These are phyloP conservation scores for Coniochaeta pulveracea DNA, from an alignment of 2,329 filamentous ascomycete species.

Conservation along the genomic window DNA sequence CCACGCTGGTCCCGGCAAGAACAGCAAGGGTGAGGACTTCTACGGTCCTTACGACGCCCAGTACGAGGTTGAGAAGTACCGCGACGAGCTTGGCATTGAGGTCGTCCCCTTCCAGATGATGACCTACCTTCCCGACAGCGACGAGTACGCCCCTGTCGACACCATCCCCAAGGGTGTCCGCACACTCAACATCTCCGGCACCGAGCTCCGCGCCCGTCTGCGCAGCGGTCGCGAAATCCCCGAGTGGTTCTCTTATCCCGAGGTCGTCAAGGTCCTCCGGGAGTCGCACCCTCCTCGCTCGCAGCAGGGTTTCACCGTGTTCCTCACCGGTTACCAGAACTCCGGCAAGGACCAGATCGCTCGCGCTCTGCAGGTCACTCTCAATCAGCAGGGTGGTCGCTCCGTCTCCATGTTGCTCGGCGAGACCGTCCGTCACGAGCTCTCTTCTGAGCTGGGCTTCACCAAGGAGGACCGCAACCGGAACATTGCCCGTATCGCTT, in stretches of 20 bases:
- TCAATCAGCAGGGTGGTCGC: slow-evolving; percentile 95
- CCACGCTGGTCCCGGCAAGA: slow-evolving; percentile 95
- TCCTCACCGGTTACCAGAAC: slow-evolving; percentile 96
- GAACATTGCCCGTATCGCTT: slow-evolving; percentile 93
- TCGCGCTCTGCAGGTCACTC: slow-evolving; percentile 86
- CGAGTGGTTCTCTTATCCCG: slow-evolving; percentile 99
- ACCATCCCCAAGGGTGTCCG: slow-evolving; percentile 74
- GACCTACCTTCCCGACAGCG: slow-evolving; percentile 94
- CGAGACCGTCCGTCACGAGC: slow-evolving; percentile 86
- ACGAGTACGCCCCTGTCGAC: slow-evolving; percentile 92
- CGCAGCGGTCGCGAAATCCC: slow-evolving; percentile 89
- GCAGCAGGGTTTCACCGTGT: slow-evolving; percentile 94
- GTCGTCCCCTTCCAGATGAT: slow-evolving; percentile 99
- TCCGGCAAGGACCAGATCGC: slow-evolving; percentile 94
- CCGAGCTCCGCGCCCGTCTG: slow-evolving; percentile 85
- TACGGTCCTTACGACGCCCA: slow-evolving; percentile 98
- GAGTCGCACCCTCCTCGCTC: slow-evolving; percentile 90
- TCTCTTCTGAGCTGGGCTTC: slow-evolving; percentile 93
- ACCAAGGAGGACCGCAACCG: slow-evolving; percentile 82
- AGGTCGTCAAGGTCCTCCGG: slow-evolving; percentile 91
- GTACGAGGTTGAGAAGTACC: slow-evolving; percentile 92
- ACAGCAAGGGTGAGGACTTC: slow-evolving; percentile 92
- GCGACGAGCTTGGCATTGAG: slow-evolving; percentile 92
- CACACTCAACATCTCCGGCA: slow-evolving; percentile 79
- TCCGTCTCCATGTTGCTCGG: slow-evolving; percentile 90